A percentile compares a stretch with the other conserved stretches of the same genome.
These are phyloP conservation scores for Metarhizium rileyi DNA, from an alignment of 2,329 filamentous ascomycete species.

Conservation along the genomic window DNA sequence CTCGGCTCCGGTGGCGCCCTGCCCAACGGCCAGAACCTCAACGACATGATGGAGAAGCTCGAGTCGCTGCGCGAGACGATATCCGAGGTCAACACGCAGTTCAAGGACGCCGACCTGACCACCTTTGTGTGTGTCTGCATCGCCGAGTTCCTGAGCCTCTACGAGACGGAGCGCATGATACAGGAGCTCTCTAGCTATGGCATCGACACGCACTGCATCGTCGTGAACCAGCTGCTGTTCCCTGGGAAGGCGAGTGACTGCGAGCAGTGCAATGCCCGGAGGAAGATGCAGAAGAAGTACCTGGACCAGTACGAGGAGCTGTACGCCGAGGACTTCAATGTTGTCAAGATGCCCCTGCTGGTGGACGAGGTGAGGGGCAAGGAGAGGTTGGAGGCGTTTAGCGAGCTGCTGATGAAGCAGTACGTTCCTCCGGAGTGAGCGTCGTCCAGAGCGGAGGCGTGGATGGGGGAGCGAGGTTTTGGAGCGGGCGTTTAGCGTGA, in stretches of 20 bases:
- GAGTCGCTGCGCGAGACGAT: conserved; percentile 90
- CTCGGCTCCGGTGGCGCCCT: conserved; percentile 66
- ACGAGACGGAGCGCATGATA: conserved; percentile 99
- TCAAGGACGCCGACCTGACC: conserved; percentile 91
- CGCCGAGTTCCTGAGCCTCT: conserved; percentile 89
- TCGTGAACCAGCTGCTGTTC: conserved; percentile 96
- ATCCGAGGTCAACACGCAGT: conserved; percentile 90
- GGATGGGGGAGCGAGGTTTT: conserved; percentile 21
- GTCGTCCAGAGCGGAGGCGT: no score
- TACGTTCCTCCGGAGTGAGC: conserved; percentile 54
- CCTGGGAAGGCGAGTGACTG: conserved; percentile 76
- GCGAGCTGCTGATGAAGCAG: conserved; percentile 70
- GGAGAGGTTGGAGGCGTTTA: conserved; percentile 86
- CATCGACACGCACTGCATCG: conserved; percentile 95
- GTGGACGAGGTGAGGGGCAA: conserved; percentile 94
- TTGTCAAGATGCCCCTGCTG: conserved; percentile 94
- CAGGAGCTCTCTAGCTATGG: conserved; percentile 88
- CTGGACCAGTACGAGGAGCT: conserved; percentile 97
- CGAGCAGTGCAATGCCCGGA: conserved; percentile 87
- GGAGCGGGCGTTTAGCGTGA: not conserved
- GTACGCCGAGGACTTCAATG: conserved; percentile 92
- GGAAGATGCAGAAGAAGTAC: conserved; percentile 99
- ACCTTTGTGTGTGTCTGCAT: conserved; percentile 99
- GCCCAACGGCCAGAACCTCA: conserved; percentile 85
- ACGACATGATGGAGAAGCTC: conserved; percentile 90